Conservation (phyloP, 1,284 basidiomycete genomes). For the Ganoderma multipileum region DNA sequence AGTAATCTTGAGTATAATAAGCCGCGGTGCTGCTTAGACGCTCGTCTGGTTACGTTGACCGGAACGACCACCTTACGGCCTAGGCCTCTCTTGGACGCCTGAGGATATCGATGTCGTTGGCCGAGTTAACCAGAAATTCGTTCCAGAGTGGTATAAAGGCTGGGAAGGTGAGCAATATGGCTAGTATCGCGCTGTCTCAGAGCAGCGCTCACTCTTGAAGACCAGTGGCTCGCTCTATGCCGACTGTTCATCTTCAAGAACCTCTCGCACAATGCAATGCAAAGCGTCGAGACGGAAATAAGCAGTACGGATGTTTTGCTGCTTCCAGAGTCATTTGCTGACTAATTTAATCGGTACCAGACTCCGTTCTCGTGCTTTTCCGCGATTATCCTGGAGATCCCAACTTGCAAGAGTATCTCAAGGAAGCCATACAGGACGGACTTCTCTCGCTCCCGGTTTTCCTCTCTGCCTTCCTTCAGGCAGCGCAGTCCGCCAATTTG, state of each 20-base stretch:
- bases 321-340: constrained; percentile 25
- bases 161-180: constrained; percentile 53
- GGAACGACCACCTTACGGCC: constrained; percentile 13
- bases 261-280: constrained; percentile 29
- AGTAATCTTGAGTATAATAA: background rate
- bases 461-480: constrained; percentile 59
- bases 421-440: constrained; percentile 59
- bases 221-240: constrained; percentile 70
- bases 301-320: constrained; percentile 31
- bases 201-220: constrained; percentile 53
- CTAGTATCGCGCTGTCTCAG: constrained; percentile 62
- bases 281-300: constrained; percentile 43
- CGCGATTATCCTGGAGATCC: constrained; percentile 70
- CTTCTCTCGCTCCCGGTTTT: constrained; percentile 64
- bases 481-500: constrained; percentile 52
- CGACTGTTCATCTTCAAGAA: constrained; percentile 63
- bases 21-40: constrained; percentile 11
- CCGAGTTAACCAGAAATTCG: constrained; percentile 70
- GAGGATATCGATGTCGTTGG: constrained; percentile 75
- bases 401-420: constrained; percentile 66
- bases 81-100: background rate
- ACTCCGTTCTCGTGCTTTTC: constrained; percentile 71
- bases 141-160: constrained; percentile 72
- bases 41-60: constrained; percentile 5
- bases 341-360: constrained; percentile 43